A percentile compares a stretch with the other conserved stretches of the same genome.
Conservation (phyloP, 805 yeast genomes). For the Peterozyma toletana region DNA sequence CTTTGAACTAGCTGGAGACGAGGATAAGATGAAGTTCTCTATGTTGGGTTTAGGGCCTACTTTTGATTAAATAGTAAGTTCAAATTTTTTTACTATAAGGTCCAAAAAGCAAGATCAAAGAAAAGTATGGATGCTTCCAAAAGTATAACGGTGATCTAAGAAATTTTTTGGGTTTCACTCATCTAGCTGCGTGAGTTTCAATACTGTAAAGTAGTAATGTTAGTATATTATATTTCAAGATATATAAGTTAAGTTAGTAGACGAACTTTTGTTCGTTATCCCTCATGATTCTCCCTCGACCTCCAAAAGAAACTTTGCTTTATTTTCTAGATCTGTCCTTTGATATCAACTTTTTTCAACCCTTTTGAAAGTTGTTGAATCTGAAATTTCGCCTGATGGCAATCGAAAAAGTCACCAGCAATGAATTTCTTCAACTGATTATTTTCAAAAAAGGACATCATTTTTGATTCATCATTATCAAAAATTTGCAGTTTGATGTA, state of each 20-base stretch:
- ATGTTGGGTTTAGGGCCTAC: constrained; percentile 69
- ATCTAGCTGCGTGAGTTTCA: too few species aligned
- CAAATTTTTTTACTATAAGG: background rate
- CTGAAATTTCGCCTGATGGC: constrained; percentile 17
- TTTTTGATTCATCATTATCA: constrained; percentile 23
- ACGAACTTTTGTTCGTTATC: too few species aligned
- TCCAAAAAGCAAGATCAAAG: background rate
- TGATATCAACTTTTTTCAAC: constrained; percentile 69
- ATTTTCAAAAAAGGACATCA: constrained; percentile 33
- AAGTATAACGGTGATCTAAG: background rate
- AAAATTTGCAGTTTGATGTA: constrained; percentile 33
- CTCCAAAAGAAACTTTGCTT: too few species aligned
- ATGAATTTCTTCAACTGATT: constrained; percentile 28
- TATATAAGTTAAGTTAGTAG: too few species aligned
- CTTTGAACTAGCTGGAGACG: constrained; percentile 54
- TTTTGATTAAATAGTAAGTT: constrained; percentile 22
- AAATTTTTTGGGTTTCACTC: too few species aligned
- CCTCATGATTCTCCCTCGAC: too few species aligned
- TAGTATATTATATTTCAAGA: too few species aligned
- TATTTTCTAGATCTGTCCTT: constrained; percentile 62
- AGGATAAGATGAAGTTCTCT: constrained; percentile 58
- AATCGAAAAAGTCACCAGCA: constrained; percentile 16
- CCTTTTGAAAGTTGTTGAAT: constrained; percentile 17
- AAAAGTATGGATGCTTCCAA: background rate
- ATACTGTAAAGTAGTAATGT: too few species aligned